Conservation (phyloP, 2,329 filamentous ascomycete genomes). For the Scedosporium dehoogii region DNA sequence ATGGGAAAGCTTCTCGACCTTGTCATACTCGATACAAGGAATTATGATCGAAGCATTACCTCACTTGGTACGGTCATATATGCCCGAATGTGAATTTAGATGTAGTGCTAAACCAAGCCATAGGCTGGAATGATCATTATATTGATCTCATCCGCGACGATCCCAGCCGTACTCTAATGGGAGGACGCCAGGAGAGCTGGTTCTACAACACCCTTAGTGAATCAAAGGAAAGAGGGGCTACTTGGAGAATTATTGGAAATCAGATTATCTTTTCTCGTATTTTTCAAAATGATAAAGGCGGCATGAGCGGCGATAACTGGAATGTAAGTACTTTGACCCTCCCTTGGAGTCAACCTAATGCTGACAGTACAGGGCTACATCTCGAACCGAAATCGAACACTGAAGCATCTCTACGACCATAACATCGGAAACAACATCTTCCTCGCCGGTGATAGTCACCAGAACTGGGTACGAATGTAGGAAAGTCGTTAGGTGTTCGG, state of each 20-base stretch:
- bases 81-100: neutral
- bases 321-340: constrained; percentile 16
- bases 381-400: constrained; percentile 61
- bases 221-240: constrained; percentile 53
- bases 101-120: neutral
- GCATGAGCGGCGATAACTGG: constrained; percentile 23
- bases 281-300: constrained; percentile 19
- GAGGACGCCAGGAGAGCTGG: constrained; percentile 63
- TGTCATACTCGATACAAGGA: constrained; percentile 58
- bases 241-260: constrained; percentile 62
- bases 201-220: constrained; percentile 51
- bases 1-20: constrained; percentile 58
- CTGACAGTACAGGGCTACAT: constrained; percentile 42
- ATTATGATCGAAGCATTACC: constrained; percentile 60
- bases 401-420: constrained; percentile 55
- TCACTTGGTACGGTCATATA: constrained; percentile 18
- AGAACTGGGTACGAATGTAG: constrained; percentile 43
- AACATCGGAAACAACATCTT: constrained; percentile 65
- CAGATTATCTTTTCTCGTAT: constrained; percentile 59
- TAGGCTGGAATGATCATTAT: constrained; percentile 49
- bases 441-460: constrained; percentile 60
- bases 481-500: too few species aligned
- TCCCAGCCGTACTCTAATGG: constrained; percentile 60
- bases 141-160: constrained; percentile 51
- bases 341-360: neutral